Evolutionary conservation across 1,284 basidiomycete genomes (phyloP).

Genomic region (Leccinum huronense): DNA sequence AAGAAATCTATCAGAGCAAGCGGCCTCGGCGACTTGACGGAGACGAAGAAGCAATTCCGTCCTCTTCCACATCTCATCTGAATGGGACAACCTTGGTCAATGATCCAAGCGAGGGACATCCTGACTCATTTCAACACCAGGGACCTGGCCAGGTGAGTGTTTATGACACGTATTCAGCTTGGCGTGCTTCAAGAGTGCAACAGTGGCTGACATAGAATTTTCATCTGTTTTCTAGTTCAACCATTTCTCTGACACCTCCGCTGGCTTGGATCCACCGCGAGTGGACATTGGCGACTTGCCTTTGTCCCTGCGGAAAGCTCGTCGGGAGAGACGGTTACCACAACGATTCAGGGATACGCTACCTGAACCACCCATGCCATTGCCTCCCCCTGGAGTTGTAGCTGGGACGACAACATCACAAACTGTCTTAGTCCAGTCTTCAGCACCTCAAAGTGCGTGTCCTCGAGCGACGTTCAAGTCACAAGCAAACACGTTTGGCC

Average conservation of each 20-base stretch:
- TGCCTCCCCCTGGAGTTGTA: not conserved
- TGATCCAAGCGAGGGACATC: too few relatives aligned
- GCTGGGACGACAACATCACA: not conserved
- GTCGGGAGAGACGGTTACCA: not conserved
- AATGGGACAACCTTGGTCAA: not conserved
- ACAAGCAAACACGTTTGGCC: not conserved
- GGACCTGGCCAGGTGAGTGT: too few relatives aligned
- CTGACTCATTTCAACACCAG: too few relatives aligned
- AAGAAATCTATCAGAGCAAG: not conserved
- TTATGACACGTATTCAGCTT: not conserved
- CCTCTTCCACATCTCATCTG: not conserved
- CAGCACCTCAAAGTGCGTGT: not conserved
- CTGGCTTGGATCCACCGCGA: not conserved
- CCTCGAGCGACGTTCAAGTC: not conserved
- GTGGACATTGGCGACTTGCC: not conserved
- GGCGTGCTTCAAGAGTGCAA: not conserved
- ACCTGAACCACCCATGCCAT: not conserved
- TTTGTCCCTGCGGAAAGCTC: not conserved
- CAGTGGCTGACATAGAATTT: not conserved
- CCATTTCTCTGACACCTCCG: not conserved
- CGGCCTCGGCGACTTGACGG: not conserved
- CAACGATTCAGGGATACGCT: not conserved
- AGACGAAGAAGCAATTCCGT: not conserved
- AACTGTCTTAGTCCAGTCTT: not conserved
- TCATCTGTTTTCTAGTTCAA: not conserved